These are phyloP conservation scores for Fomes fomentarius DNA, from an alignment of 1,284 basidiomycete species.

Conservation along the genomic window DNA sequence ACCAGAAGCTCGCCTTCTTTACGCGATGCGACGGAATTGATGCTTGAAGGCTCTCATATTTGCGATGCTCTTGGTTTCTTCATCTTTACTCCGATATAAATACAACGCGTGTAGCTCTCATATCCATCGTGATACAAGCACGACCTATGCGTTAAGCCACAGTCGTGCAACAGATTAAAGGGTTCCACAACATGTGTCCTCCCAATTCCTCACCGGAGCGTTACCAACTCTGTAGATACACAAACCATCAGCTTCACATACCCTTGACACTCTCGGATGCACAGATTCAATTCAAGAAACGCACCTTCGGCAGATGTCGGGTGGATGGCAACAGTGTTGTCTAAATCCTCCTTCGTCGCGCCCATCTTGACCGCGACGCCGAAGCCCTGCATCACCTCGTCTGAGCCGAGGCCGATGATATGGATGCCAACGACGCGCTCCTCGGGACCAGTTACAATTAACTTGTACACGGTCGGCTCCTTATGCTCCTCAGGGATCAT, in stretches of 20 bases:
- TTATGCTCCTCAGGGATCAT: slow-evolving; percentile 89
- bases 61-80: no score
- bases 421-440: slow-evolving; percentile 96
- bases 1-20: no score
- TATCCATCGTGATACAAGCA: no score
- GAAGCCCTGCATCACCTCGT: slow-evolving; percentile 95
- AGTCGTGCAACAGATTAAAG: not conserved
- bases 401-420: slow-evolving; percentile 88
- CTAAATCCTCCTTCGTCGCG: slow-evolving; percentile 84
- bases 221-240: slow-evolving; percentile 43
- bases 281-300: no score
- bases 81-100: no score
- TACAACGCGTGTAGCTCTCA: no score
- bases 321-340: slow-evolving; percentile 92
- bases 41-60: no score
- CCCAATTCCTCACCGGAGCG: slow-evolving; percentile 33
- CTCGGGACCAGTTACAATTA: slow-evolving; percentile 84
- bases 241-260: slow-evolving; percentile 19
- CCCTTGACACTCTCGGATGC: no score
- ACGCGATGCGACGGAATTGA: no score
- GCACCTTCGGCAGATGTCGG: slow-evolving; percentile 79
- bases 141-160: no score
- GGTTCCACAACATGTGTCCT: not conserved
- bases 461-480: slow-evolving; percentile 93
- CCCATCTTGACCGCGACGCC: slow-evolving; percentile 97